Base-by-base conservation (phyloP, 495 filamentous ascomycete species). In the Neurospora sp. region DNA sequence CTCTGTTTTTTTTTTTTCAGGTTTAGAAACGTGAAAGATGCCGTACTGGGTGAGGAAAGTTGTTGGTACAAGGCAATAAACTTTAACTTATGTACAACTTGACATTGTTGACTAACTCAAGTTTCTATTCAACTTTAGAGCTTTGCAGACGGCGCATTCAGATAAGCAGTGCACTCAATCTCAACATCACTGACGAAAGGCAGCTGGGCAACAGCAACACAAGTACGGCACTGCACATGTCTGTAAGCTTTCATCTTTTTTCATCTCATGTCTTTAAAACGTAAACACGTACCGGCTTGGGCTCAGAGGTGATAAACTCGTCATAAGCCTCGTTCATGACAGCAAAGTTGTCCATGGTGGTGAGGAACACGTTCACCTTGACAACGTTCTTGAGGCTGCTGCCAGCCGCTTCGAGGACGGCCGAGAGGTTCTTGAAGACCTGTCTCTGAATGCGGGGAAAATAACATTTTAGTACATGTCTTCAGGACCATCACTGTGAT, bases 111-210 rank as follows among this genome's bases (percentile, higher is more conserved):
- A 0, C 35, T 41, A 40, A 48, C 45, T 12, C n/a, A 0, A 40
- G 3, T 16, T 31, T 31, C 35, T 4, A 20, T 41, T 6, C 17
- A 5, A 38, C 31, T 37, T 48, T 35, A 69, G 8, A 69, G 40
- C 37, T 41, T 39, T 20, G 37, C 68, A 1, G n/a, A 8, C 14
- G 53, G 27, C 53, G 27, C 53, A 37, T 72, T 65, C 73, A 84
- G 77, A 81, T 85, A 81, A 6, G 90, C 90, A 68, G 86, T 88
- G 75, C 88, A 91, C 79, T 92, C 90, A 77, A 93, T 91, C 82
- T 92, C 90, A 17, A 93, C 89, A 82, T 91, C 89, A 9, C 89
- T 89, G 20, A 86, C 85, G 27, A 90, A 79, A 1, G 90, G 90
- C 70, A 92, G 80, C 53, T 88, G 87, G 77, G 89, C 85, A 31